Conservation (phyloP, 1,284 basidiomycete species). For the Baeospora myosura region DNA sequence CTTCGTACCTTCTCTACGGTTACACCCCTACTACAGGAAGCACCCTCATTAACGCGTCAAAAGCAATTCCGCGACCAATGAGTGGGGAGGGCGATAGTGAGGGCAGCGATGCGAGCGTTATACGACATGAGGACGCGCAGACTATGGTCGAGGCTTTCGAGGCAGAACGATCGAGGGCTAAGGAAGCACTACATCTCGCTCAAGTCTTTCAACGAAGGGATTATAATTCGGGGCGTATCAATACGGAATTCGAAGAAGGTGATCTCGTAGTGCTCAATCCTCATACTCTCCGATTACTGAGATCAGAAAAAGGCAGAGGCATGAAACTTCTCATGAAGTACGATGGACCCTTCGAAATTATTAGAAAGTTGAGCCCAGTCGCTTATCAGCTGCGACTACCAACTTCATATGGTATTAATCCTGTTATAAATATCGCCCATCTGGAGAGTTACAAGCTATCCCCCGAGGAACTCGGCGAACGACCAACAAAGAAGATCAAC, state of each 20-base stretch:
- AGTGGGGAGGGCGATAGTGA: background rate
- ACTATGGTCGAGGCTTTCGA: constrained; percentile 15
- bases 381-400: constrained; percentile 1
- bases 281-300: constrained; percentile 14
- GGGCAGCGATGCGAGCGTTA: background rate
- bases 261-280: constrained; percentile 19
- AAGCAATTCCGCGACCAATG: background rate
- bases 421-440: constrained; percentile 1
- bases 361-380: constrained; percentile 1
- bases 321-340: constrained; percentile 3
- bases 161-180: constrained; percentile 11
- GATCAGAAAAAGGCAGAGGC: constrained; percentile 2
- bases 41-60: constrained; percentile 4
- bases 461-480: background rate
- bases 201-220: constrained; percentile 14
- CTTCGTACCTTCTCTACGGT: constrained; percentile 18
- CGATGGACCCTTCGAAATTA: constrained; percentile 1
- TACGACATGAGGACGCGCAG: constrained; percentile 9
- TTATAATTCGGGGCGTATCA: constrained; percentile 16
- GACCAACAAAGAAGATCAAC: background rate
- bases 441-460: background rate
- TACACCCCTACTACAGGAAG: constrained; percentile 14
- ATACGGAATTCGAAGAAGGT: constrained; percentile 17
- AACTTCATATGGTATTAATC: constrained; percentile 1
- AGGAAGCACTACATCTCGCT: constrained; percentile 16